phyloP scores from a whole-genome alignment of 2,329 filamentous ascomycete species.

The Colletotrichum orchidophilum region DNA sequence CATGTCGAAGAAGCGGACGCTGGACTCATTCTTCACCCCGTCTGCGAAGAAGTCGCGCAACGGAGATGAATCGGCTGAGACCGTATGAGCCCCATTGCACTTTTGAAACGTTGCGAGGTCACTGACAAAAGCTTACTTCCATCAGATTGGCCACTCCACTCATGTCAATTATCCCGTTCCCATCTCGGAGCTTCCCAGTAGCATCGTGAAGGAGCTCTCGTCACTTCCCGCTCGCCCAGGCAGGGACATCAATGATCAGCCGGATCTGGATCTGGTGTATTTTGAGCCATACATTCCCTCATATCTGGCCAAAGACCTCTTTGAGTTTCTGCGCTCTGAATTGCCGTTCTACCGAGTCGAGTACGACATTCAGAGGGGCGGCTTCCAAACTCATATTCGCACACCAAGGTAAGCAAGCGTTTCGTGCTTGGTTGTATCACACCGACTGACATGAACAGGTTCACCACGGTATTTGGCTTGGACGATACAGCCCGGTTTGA shows the following conservation, averaged over 20 bases:
- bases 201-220: constrained; percentile 49
- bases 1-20: constrained; percentile 65
- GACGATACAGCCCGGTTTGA: constrained; percentile 72
- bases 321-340: constrained; percentile 75
- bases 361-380: constrained; percentile 75
- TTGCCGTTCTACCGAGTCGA: constrained; percentile 81
- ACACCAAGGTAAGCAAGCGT: constrained; percentile 53
- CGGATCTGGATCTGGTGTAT: constrained; percentile 78
- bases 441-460: constrained; percentile 39
- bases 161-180: constrained; percentile 62
- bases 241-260: constrained; percentile 69
- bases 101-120: too few species aligned
- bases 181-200: constrained; percentile 53
- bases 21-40: constrained; percentile 75
- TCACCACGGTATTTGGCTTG: constrained; percentile 66
- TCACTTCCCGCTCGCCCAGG: constrained; percentile 62
- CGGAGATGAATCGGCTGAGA: constrained; percentile 23
- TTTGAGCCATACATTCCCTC: constrained; percentile 77
- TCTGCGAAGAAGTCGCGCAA: constrained; percentile 51
- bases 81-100: neutral
- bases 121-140: neutral
- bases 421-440: neutral
- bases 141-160: constrained; percentile 40
- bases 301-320: constrained; percentile 65
- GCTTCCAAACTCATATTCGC: constrained; percentile 67